A percentile compares a stretch with the other conserved stretches of the same genome.
phyloP scores from a whole-genome alignment of 116 monocot species.

The Zostera marina region DNA sequence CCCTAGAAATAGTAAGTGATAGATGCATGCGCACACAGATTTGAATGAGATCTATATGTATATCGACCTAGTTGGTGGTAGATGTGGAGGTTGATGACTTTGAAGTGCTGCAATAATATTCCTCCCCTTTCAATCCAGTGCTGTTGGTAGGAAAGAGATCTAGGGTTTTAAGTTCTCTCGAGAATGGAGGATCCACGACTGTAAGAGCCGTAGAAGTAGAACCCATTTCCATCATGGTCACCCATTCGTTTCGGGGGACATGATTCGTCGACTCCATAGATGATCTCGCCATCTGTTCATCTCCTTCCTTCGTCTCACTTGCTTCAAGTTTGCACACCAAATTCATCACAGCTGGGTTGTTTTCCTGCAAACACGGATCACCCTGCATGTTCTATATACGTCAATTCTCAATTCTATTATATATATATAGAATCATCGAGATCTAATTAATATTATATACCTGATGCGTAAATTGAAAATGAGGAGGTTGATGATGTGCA shows the following conservation, averaged over 20 bases:
- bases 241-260: neutral
- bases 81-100: conserved; percentile 3
- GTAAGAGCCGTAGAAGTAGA: neutral
- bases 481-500: neutral
- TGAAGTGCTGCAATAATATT: conserved; percentile 3
- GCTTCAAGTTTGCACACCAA: conserved; percentile 5
- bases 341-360: conserved; percentile 2
- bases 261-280: too few relatives aligned
- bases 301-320: neutral
- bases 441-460: too few relatives aligned
- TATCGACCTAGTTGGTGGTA: neutral
- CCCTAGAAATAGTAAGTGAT: too few relatives aligned
- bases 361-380: neutral
- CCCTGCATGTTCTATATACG: conserved; percentile 3
- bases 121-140: neutral
- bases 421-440: too few relatives aligned
- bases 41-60: too few relatives aligned
- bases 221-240: neutral
- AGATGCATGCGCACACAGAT: too few relatives aligned
- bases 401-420: neutral
- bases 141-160: conserved; percentile 12
- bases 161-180: conserved; percentile 2
- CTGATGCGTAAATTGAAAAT: too few relatives aligned
- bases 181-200: neutral
- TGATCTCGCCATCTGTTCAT: neutral